Base-by-base conservation (phyloP, 2,329 filamentous ascomycete genomes). In the Fusarium burgessii region DNA sequence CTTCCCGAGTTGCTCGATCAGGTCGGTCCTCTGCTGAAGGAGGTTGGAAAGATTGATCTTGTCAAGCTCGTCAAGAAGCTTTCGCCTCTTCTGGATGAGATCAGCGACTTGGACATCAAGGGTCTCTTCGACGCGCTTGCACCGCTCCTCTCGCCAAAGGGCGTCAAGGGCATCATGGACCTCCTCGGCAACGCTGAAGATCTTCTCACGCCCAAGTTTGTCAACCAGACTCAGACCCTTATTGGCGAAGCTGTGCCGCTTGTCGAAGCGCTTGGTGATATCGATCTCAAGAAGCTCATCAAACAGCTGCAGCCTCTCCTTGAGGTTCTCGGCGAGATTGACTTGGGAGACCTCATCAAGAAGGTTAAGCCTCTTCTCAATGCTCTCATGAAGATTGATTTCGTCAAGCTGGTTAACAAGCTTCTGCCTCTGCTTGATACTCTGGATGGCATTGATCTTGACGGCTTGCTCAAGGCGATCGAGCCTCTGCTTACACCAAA, bases 161-260 rank as follows among this genome's bases (percentile, higher is more conserved):
- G 77, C 0, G 71, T 83, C 18, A 72, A 77, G 55, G 79, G 78
- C 8, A 72, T 83, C 5, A 73, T 81, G 4, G 79, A 77, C 4
- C 73, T 81, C 1, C 62, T 81, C 2, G 72, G 57, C 12, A 82
- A 82, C 32, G 81, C 80, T 3, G 80, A 83, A 58, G 66, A 76
- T 12, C 74, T 83, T 1, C 74, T 79, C 4, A 78, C 76, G 1
- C 42, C 54, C 17, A 76, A 78, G 38, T 79, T 79, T 17, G 77
- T 79, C 58, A 74, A 78, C 11, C 72, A 79, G 25, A 78, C 77
- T 0, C 71, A 78, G 7, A 68, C 68, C 2, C 77, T 82, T 7
- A 79, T 82, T 33, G 75, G 73, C 2, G 80, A 76, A 2, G 81
- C 81, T 10, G 77, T 79, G 11, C 82, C 81, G 0, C 69, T 84